These are phyloP conservation scores for Ceratobasidium sp. DNA, from an alignment of 1,284 basidiomycete species.

Conservation along the genomic window DNA sequence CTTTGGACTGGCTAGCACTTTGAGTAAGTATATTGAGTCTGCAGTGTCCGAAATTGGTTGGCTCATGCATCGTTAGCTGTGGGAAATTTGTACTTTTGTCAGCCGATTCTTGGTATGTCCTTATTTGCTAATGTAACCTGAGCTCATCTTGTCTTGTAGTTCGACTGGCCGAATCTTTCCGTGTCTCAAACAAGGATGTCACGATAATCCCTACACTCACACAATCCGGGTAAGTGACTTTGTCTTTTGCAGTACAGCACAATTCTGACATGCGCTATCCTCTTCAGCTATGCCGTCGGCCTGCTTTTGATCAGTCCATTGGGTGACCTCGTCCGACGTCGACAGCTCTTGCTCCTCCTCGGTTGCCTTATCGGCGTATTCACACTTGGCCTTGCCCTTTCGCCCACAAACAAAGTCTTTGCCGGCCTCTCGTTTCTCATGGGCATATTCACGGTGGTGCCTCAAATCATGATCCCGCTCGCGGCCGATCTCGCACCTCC, in stretches of 20 bases:
- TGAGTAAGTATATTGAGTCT: slow-evolving; percentile 45
- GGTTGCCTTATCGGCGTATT: slow-evolving; percentile 58
- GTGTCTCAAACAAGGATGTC: slow-evolving; percentile 13
- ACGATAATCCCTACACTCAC: slow-evolving; percentile 33
- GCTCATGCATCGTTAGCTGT: slow-evolving; percentile 30
- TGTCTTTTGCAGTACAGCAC: neutral
- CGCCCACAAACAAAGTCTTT: slow-evolving; percentile 59
- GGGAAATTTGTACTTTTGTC: slow-evolving; percentile 29
- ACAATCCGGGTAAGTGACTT: slow-evolving; percentile 13
- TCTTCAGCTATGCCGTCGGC: slow-evolving; percentile 61
- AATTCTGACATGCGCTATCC: neutral
- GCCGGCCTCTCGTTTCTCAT: slow-evolving; percentile 65
- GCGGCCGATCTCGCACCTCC: slow-evolving; percentile 72
- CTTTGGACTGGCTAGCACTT: slow-evolving; percentile 74
- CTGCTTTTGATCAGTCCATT: slow-evolving; percentile 69
- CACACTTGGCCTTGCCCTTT: slow-evolving; percentile 64
- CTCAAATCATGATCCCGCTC: slow-evolving; percentile 63
- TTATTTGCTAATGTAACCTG: neutral
- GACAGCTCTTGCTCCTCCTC: slow-evolving; percentile 62
- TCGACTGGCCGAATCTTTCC: slow-evolving; percentile 22
- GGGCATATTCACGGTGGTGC: slow-evolving; percentile 60
- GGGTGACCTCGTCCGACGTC: slow-evolving; percentile 67
- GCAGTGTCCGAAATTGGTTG: neutral
- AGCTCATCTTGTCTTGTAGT: neutral
- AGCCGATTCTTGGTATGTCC: slow-evolving; percentile 17